Evolutionary conservation across 2,329 filamentous ascomycete genomes (phyloP).

Genomic region (Cordyceps pruinosa): DNA sequence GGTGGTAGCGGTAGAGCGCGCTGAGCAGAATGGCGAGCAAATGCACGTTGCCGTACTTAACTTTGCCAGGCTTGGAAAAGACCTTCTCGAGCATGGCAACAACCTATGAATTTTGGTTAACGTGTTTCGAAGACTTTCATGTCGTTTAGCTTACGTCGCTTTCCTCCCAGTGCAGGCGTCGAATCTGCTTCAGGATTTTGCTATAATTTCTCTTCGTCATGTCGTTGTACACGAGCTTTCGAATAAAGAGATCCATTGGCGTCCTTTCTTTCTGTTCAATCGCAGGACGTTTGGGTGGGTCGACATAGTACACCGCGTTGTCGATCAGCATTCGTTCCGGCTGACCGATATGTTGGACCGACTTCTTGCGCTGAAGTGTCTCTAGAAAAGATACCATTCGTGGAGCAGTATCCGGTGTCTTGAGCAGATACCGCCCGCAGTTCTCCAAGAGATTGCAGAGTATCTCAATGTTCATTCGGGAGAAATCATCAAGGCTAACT

Average conservation of each 20-base stretch:
- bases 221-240: constrained; percentile 87
- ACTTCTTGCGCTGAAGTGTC: constrained; percentile 91
- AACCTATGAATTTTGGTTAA: constrained; percentile 38
- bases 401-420: constrained; percentile 85
- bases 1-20: constrained; percentile 85
- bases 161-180: constrained; percentile 97
- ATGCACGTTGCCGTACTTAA: constrained; percentile 96
- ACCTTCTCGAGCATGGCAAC: constrained; percentile 77
- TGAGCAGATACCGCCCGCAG: constrained; percentile 86
- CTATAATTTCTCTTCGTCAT: constrained; percentile 91
- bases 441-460: constrained; percentile 95
- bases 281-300: constrained; percentile 85
- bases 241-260: constrained; percentile 85
- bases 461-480: constrained; percentile 98
- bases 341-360: constrained; percentile 88
- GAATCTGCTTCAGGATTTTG: constrained; percentile 88
- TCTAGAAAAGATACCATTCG: constrained; percentile 93
- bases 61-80: constrained; percentile 92
- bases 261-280: constrained; percentile 96
- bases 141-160: constrained; percentile 51
- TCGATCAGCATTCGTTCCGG: constrained; percentile 98
- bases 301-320: constrained; percentile 96
- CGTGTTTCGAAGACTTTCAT: neutral
- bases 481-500: constrained; percentile 95
- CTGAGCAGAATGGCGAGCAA: constrained; percentile 84